Conservation (phyloP, 345 rosid species). For the Eucalyptus polybractea region DNA sequence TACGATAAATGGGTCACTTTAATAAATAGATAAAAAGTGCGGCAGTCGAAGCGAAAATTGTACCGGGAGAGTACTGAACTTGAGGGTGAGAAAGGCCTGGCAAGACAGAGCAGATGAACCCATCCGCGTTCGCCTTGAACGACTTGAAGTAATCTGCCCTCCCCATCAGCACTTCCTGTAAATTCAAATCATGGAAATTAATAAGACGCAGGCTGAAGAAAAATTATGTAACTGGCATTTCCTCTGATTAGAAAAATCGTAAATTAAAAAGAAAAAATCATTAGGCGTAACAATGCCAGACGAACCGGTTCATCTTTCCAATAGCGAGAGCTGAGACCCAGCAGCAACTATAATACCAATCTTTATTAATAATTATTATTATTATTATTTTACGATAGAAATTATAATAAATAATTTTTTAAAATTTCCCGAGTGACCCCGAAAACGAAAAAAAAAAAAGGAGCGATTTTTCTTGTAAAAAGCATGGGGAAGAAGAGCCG, state of each 20-base stretch:
- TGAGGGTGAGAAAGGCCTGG: constrained; percentile 92
- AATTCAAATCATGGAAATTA: neutral
- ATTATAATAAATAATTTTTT: neutral
- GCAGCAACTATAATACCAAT: neutral
- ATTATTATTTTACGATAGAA: neutral
- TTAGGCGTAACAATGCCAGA: neutral
- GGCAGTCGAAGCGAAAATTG: neutral
- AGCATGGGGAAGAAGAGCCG: constrained; percentile 21
- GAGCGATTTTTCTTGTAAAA: neutral
- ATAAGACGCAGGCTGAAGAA: neutral
- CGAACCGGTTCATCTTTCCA: neutral
- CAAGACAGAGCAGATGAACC: constrained; percentile 76
- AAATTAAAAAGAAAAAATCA: too few relatives aligned
- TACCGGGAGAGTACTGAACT: constrained; percentile 97
- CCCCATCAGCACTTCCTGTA: constrained; percentile 93
- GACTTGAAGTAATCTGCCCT: constrained; percentile 76
- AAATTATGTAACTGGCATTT: too few relatives aligned
- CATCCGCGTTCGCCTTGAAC: constrained; percentile 89
- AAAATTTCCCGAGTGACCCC: neutral
- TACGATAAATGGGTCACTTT: neutral
- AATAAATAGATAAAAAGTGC: neutral
- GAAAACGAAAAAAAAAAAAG: neutral
- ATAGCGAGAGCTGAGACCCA: neutral
- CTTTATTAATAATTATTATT: too few relatives aligned
- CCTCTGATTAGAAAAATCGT: neutral